Evolutionary conservation across 768 basidiomycete species (phyloP).

Genomic region (Suillus tomentosus): DNA sequence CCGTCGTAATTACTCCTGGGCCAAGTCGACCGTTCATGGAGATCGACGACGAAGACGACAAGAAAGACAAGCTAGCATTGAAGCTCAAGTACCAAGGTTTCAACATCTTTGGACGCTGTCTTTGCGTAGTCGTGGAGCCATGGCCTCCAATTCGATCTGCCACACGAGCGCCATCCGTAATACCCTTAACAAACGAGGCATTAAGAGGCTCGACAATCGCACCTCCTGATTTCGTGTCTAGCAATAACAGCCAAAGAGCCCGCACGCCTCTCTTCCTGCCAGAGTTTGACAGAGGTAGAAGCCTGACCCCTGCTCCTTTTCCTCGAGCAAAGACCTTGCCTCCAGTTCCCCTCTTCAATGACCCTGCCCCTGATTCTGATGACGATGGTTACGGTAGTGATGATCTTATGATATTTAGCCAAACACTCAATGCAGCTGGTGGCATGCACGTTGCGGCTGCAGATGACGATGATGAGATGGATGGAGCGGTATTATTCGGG

Average conservation of each 20-base stretch:
- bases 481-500: conserved; percentile 72
- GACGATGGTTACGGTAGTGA: conserved; percentile 41
- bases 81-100: conserved; percentile 72
- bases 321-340: conserved; percentile 31
- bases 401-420: conserved; percentile 76
- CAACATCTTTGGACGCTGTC: conserved; percentile 66
- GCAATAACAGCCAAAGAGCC: conserved; percentile 36
- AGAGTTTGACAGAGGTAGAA: conserved; percentile 50
- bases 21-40: conserved; percentile 9
- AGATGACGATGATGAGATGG: conserved; percentile 77
- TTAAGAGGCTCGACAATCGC: conserved; percentile 36
- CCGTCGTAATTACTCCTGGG: background rate
- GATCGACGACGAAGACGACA: conserved; percentile 62
- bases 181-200: conserved; percentile 26
- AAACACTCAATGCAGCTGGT: conserved; percentile 60
- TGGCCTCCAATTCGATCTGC: conserved; percentile 56
- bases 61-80: conserved; percentile 71
- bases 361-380: conserved; percentile 29
- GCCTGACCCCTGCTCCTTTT: conserved; percentile 41
- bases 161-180: conserved; percentile 35
- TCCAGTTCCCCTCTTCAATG: conserved; percentile 48
- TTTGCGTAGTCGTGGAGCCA: conserved; percentile 84
- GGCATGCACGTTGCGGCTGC: conserved; percentile 57
- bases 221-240: conserved; percentile 32
- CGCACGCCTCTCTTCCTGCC: conserved; percentile 76